A percentile compares a stretch with the other conserved stretches of the same genome.
These are phyloP conservation scores for Penicillium coprophilum DNA, from an alignment of 495 filamentous ascomycete species.

Conservation along the genomic window DNA sequence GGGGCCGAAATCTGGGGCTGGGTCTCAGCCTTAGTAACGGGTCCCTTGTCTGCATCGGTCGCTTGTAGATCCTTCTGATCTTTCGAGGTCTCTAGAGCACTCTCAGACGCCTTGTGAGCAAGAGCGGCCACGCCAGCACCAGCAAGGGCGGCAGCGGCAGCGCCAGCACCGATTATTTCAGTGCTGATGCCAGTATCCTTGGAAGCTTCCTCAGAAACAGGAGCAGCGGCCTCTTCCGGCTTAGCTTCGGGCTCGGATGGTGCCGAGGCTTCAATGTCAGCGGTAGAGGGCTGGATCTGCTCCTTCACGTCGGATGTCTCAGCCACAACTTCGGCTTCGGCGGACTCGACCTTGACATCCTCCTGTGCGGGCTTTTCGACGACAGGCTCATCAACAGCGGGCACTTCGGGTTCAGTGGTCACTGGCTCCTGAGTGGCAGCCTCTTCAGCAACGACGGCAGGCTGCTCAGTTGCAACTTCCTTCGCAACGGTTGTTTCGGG, in stretches of 20 bases:
- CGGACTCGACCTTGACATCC: constrained; percentile 9
- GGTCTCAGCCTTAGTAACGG: constrained; percentile 18
- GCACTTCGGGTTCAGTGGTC: neutral
- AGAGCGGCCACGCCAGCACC: constrained; percentile 23
- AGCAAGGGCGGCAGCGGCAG: constrained; percentile 27
- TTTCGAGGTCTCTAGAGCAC: constrained; percentile 14
- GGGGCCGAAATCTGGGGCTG: constrained; percentile 17
- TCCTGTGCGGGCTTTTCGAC: constrained; percentile 9
- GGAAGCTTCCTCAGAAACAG: constrained; percentile 12
- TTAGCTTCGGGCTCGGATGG: constrained; percentile 2
- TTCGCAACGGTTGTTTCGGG: constrained; percentile 14
- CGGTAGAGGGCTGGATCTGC: constrained; percentile 2
- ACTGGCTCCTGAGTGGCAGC: neutral
- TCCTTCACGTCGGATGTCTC: constrained; percentile 16
- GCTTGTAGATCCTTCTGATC: constrained; percentile 12
- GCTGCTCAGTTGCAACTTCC: constrained; percentile 3
- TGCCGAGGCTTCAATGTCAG: constrained; percentile 9
- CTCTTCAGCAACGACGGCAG: constrained; percentile 4
- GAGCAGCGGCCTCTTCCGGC: constrained; percentile 15
- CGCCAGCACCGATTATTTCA: constrained; percentile 30
- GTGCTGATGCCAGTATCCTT: constrained; percentile 26
- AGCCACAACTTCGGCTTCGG: neutral
- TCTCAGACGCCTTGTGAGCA: constrained; percentile 21
- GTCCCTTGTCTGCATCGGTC: constrained; percentile 5
- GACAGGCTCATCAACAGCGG: constrained; percentile 8